A percentile compares a stretch with the other conserved stretches of the same genome.
Conservation (phyloP, 192 early-diverging fungal species). For the Jimgerdemannia lactiflua region DNA sequence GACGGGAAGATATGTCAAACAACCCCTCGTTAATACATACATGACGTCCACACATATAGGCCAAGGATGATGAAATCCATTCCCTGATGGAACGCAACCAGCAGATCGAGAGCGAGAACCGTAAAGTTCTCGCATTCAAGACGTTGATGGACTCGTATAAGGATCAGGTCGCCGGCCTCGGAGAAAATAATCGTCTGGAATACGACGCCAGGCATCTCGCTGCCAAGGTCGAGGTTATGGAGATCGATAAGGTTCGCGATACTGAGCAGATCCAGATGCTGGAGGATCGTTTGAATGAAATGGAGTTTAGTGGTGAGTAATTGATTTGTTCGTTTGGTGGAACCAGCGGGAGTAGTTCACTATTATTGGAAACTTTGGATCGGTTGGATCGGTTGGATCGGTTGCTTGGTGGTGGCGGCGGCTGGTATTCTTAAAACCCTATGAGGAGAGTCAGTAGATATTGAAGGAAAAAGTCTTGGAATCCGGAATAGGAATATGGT, state of each 20-base stretch:
- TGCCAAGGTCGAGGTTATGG: conserved; percentile 62
- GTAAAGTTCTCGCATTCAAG: conserved; percentile 73
- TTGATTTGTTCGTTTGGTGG: too few species aligned
- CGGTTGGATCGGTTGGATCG: too few species aligned
- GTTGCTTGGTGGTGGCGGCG: too few species aligned
- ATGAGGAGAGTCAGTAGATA: too few species aligned
- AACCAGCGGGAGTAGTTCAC: too few species aligned
- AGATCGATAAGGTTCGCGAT: conserved; percentile 61
- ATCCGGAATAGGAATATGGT: too few species aligned
- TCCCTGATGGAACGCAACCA: conserved; percentile 67
- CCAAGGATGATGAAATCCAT: conserved; percentile 74
- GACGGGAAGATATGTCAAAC: too few species aligned
- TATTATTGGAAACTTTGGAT: too few species aligned
- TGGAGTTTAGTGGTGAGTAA: conserved; percentile 62
- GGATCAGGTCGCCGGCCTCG: conserved; percentile 74
- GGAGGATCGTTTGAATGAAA: conserved; percentile 79
- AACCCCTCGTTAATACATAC: too few species aligned
- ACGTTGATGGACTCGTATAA: conserved; percentile 87
- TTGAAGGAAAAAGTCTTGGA: too few species aligned
- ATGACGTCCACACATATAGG: conserved; percentile 28
- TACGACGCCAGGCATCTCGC: conserved; percentile 64
- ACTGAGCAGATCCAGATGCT: conserved; percentile 73
- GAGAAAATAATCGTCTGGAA: conserved; percentile 69
- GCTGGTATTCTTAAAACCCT: too few species aligned
- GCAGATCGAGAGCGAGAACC: conserved; percentile 87